A percentile compares a stretch with the other conserved stretches of the same genome.
Evolutionary conservation across 306 rosid genomes (phyloP).

Genomic region (Mimosa bimucronata): DNA sequence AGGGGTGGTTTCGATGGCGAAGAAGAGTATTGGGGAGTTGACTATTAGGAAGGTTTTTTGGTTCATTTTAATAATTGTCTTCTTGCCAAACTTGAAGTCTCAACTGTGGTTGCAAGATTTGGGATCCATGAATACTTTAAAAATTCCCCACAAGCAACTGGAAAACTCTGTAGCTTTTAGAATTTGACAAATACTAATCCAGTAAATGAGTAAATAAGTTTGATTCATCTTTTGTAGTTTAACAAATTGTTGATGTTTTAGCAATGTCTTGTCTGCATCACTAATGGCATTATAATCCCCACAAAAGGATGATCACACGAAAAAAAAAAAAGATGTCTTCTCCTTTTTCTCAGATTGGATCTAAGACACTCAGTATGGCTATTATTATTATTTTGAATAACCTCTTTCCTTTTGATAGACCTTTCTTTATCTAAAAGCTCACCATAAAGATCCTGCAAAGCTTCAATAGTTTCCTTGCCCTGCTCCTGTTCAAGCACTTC

Average conservation of each 20-base stretch:
- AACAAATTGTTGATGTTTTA: background rate
- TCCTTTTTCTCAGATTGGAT: constrained; percentile 75
- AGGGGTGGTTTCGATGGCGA: no score
- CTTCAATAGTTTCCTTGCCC: constrained; percentile 70
- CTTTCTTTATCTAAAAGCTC: constrained; percentile 66
- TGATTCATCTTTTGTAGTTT: background rate
- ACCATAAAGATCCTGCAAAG: constrained; percentile 89
- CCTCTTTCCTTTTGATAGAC: constrained; percentile 38
- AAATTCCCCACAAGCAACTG: background rate
- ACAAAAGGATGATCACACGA: background rate
- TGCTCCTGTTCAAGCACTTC: constrained; percentile 72
- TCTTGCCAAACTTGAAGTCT: constrained; percentile 19
- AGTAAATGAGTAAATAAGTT: background rate
- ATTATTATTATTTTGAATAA: constrained; percentile 37
- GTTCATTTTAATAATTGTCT: no score
- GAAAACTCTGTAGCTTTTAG: background rate
- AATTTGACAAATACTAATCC: background rate
- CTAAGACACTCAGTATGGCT: constrained; percentile 55
- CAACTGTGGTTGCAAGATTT: background rate
- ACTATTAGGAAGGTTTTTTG: no score
- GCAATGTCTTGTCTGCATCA: background rate
- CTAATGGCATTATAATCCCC: background rate
- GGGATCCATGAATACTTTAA: background rate
- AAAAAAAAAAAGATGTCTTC: no score
- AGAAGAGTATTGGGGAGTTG: no score